phyloP scores from a whole-genome alignment of 2,329 filamentous ascomycete genomes.

The Trichoderma citrinoviride region DNA sequence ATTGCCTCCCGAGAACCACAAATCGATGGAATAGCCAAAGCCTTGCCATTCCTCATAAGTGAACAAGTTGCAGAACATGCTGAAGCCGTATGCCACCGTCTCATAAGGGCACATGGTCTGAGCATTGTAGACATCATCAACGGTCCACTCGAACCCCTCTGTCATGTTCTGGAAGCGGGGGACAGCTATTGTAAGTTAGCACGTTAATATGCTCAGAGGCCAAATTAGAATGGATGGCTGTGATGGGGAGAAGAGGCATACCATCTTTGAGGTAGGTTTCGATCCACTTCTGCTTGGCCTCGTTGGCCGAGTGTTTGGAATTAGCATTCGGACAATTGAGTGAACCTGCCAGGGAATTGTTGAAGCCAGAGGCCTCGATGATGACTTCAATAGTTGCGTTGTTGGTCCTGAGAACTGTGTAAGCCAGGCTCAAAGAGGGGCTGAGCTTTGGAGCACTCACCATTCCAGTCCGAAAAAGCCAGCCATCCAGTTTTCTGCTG shows the following conservation, averaged over 20 bases:
- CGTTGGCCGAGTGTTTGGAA: slow-evolving; percentile 49
- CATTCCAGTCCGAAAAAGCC: slow-evolving; percentile 77
- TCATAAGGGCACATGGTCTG: slow-evolving; percentile 76
- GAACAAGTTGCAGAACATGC: slow-evolving; percentile 70
- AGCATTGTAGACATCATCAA: slow-evolving; percentile 62
- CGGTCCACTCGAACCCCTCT: slow-evolving; percentile 60
- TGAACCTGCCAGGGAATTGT: slow-evolving; percentile 69
- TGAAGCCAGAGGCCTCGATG: slow-evolving; percentile 62
- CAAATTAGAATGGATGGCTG: neutral
- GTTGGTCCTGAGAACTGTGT: slow-evolving; percentile 47
- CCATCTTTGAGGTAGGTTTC: slow-evolving; percentile 62
- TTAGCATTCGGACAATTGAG: slow-evolving; percentile 63
- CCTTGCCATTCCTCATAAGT: slow-evolving; percentile 71
- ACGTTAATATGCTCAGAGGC: neutral
- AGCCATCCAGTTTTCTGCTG: slow-evolving; percentile 73
- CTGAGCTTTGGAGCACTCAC: slow-evolving; percentile 31
- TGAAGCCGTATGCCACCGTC: slow-evolving; percentile 73
- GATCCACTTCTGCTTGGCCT: slow-evolving; percentile 59
- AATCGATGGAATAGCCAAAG: slow-evolving; percentile 69
- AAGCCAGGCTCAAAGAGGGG: neutral
- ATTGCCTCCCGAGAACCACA: slow-evolving; percentile 60
- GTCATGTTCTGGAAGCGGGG: slow-evolving; percentile 56
- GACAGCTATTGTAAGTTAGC: slow-evolving; percentile 45
- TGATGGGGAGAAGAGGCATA: slow-evolving; percentile 24
- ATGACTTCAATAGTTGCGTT: slow-evolving; percentile 71